Conservation (phyloP, 495 filamentous ascomycete genomes). For the Trypethelium eluteriae region DNA sequence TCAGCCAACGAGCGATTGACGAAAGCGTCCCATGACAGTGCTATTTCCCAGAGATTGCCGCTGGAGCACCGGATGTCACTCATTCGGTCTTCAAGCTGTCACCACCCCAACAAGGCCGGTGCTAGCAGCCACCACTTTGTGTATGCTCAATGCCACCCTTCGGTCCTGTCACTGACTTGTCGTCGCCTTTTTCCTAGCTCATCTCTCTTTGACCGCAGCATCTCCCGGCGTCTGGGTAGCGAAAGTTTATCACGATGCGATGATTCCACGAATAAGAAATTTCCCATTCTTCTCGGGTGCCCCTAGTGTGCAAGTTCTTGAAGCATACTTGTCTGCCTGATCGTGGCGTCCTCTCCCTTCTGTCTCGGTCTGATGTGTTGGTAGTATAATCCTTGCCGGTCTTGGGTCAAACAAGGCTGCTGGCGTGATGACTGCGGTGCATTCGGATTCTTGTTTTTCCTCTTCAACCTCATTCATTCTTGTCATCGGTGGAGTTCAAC, state of each 20-base stretch:
- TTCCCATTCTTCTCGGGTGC: conserved; percentile 1
- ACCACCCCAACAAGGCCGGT: neutral
- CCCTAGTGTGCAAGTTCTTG: neutral
- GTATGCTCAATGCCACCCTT: neutral
- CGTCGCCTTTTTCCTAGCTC: neutral
- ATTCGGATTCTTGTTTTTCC: neutral
- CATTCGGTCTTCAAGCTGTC: neutral
- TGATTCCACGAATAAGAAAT: conserved; percentile 6
- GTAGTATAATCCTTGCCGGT: neutral
- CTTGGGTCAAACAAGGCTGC: neutral
- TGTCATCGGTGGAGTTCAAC: neutral
- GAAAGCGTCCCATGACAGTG: neutral
- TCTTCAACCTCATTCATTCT: neutral
- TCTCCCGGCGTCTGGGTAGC: neutral
- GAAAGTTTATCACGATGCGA: conserved; percentile 4
- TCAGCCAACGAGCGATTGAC: neutral
- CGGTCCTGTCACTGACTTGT: neutral
- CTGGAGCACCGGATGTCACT: neutral
- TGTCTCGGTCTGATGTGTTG: neutral
- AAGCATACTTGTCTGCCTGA: neutral
- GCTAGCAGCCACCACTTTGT: neutral
- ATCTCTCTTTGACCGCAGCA: neutral
- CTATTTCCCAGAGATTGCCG: neutral
- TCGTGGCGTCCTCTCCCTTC: neutral
- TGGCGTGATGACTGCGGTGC: neutral